These are phyloP conservation scores for Elsinoe fawcettii DNA, from an alignment of 2,329 filamentous ascomycete species.

Conservation along the genomic window DNA sequence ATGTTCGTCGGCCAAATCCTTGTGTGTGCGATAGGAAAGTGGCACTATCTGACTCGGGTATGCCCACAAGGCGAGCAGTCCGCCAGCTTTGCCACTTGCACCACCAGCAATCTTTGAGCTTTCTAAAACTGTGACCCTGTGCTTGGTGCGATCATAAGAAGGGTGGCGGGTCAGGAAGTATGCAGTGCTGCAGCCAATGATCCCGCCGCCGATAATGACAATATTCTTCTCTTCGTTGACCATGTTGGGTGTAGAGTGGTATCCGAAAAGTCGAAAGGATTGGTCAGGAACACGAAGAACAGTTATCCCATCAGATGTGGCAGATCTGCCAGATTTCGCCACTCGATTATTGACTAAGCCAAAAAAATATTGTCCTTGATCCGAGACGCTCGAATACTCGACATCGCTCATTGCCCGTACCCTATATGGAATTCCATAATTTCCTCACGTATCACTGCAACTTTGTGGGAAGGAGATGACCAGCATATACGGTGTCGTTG, in stretches of 20 bases:
- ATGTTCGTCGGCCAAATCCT: conserved; percentile 76
- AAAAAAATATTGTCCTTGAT: too few relatives aligned
- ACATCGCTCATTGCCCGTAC: too few relatives aligned
- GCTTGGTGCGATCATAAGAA: conserved; percentile 63
- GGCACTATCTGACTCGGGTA: conserved; percentile 80
- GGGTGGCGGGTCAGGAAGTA: conserved; percentile 87
- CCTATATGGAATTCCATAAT: too few relatives aligned
- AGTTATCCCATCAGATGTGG: too few relatives aligned
- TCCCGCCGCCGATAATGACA: conserved; percentile 61
- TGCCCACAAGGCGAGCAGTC: conserved; percentile 82
- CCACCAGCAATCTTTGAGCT: conserved; percentile 79
- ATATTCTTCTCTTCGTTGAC: conserved; percentile 27
- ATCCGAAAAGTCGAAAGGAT: too few relatives aligned
- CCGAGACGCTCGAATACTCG: too few relatives aligned
- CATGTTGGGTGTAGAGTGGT: conserved; percentile 21
- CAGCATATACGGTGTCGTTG: neutral
- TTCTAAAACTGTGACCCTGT: conserved; percentile 80
- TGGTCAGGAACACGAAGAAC: too few relatives aligned
- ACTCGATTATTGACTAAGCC: too few relatives aligned
- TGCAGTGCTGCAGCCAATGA: conserved; percentile 84
- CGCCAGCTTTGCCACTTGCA: conserved; percentile 90
- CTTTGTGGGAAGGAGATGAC: too few relatives aligned
- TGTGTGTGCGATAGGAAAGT: conserved; percentile 75
- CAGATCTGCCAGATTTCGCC: too few relatives aligned
- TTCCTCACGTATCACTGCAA: too few relatives aligned